Evolutionary conservation across 768 basidiomycete species (phyloP).

Genomic region (Boletus sensibilis): DNA sequence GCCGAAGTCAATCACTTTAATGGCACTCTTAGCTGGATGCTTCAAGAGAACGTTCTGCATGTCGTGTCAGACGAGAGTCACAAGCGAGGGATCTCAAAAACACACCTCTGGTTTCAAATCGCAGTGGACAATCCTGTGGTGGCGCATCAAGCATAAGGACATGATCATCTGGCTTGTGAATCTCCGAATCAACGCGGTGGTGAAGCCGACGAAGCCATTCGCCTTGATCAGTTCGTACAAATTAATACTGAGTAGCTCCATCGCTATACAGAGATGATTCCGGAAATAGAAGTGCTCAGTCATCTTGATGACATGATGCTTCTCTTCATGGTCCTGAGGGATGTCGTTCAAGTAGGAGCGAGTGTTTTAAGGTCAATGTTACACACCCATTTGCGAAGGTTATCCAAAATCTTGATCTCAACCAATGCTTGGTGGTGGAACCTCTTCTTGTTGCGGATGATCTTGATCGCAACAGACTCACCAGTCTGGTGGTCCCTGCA

Average conservation of each 20-base stretch:
- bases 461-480: constrained; percentile 97
- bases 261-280: constrained; percentile 95
- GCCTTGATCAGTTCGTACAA: constrained; percentile 99
- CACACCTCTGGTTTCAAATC: constrained; percentile 96
- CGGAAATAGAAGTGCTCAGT: constrained; percentile 98
- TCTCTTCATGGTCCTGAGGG: constrained; percentile 91
- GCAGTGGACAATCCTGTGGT: constrained; percentile 97
- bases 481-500: constrained; percentile 96
- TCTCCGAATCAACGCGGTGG: constrained; percentile 89
- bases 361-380: not conserved
- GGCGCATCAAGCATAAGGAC: constrained; percentile 89
- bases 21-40: constrained; percentile 93
- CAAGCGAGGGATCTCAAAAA: constrained; percentile 4
- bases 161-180: constrained; percentile 96
- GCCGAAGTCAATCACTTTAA: constrained; percentile 99
- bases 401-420: constrained; percentile 98
- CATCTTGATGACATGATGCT: constrained; percentile 97
- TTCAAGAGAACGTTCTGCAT: constrained; percentile 87
- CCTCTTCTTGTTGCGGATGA: constrained; percentile 98
- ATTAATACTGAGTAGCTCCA: constrained; percentile 97
- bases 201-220: constrained; percentile 98
- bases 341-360: not conserved
- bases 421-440: constrained; percentile 98
- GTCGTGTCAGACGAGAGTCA: constrained; percentile 1
- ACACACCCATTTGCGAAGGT: constrained; percentile 93